Evolutionary conservation across 768 basidiomycete species (phyloP), one percentile per base, ranked within the genome.

Genomic region (Kwoniella heveanensis): DNA sequence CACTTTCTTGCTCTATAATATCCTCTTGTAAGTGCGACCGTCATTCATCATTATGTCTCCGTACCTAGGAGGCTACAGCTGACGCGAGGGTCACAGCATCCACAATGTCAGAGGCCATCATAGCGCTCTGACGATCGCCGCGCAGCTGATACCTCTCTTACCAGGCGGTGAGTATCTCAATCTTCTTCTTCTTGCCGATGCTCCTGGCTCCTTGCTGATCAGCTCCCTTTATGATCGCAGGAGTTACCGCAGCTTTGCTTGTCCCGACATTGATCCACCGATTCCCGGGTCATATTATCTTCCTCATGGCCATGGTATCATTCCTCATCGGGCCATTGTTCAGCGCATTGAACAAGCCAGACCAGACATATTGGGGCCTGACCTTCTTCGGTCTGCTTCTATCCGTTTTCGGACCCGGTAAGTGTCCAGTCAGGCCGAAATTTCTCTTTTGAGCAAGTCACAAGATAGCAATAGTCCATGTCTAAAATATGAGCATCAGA

Each of bases 1-100:
- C 17, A 63, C 62, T 66, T 68, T 54, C 37, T 60, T 64, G 52
- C 57, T 69, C 53, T 72, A 68, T 62, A 68, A 60, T 39, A 58
- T 46, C 17, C 51, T 61, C 32, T 68, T 55, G 63, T 74, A n/a
- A 60, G 67, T 65, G 21, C 13, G n/a, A n/a, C 6, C 17, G 19
- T 53, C 30, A 55, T 13, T 3, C 8, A 13, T 25, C 50, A 22
- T 51, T 19, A 27, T 5, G 13, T 19, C 22, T 24, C 13, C 32
- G 32, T 6, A 6, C 13, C 7, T 6, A 32, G 39, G 9, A 3
- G 19, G 3, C 17, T 8, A 44, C 3, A 3, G 32, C 54, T 37
- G 36, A 54, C 25, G 8, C 12, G 17, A 21, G 30, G 54, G 24
- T 25, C 36, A 19, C 24, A 62, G 61, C 30, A 55, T 62, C 13